phyloP scores from a whole-genome alignment of 768 basidiomycete species.

The Megacollybia marginata region DNA sequence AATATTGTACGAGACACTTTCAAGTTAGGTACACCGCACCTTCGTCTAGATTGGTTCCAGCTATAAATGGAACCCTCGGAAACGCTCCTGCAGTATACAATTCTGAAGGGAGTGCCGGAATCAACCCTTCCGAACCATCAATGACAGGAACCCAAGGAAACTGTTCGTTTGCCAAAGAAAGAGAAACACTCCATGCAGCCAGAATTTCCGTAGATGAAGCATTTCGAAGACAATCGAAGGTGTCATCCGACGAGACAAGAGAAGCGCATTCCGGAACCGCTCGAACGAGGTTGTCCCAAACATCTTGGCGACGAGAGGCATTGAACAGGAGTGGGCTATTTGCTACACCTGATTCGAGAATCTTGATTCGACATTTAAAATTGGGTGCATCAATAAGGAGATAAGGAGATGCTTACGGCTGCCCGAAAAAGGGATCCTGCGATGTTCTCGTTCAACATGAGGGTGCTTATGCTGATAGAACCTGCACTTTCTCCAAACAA shows the following conservation, averaged over 20 bases:
- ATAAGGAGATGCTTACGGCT: neutral
- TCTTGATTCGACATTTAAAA: too few species aligned
- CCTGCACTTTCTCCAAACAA: too few species aligned
- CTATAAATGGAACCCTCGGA: constrained; percentile 8
- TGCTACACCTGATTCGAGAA: too few species aligned
- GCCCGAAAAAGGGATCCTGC: constrained; percentile 11
- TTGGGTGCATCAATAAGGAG: too few species aligned
- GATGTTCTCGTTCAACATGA: constrained; percentile 12
- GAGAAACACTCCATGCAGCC: constrained; percentile 15
- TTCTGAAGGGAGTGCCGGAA: constrained; percentile 30
- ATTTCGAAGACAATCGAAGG: constrained; percentile 27
- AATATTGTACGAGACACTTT: too few species aligned
- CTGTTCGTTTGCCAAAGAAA: neutral
- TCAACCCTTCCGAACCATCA: constrained; percentile 31
- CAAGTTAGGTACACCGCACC: constrained; percentile 19
- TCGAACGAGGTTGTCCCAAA: too few species aligned
- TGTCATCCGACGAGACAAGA: too few species aligned
- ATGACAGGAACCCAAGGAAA: constrained; percentile 10
- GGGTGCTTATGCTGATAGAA: too few species aligned
- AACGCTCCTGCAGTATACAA: constrained; percentile 27
- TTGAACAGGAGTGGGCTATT: too few species aligned
- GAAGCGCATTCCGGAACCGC: neutral
- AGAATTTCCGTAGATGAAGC: constrained; percentile 23
- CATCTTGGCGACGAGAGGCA: too few species aligned
- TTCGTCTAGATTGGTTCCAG: constrained; percentile 39